Conservation (phyloP, 1,284 basidiomycete species). For the Leccinum solheimii region DNA sequence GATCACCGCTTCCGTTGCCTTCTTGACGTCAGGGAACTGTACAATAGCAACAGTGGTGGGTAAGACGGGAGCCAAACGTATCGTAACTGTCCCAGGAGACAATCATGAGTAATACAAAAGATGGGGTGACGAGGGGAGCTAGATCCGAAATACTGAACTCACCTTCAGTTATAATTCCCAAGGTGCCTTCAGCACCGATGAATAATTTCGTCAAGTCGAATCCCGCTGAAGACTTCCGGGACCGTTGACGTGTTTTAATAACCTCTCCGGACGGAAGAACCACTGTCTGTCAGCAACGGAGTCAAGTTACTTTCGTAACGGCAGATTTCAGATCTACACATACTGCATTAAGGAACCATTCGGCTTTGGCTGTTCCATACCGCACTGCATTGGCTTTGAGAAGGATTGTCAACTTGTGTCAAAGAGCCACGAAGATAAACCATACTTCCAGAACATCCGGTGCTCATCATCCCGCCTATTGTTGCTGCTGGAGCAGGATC, state of each 20-base stretch:
- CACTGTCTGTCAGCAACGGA: conserved; percentile 58
- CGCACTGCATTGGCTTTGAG: conserved; percentile 79
- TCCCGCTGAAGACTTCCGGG: conserved; percentile 89
- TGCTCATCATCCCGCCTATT: conserved; percentile 91
- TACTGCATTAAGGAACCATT: conserved; percentile 84
- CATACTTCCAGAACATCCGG: conserved; percentile 77
- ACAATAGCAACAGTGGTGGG: conserved; percentile 73
- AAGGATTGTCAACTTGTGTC: conserved; percentile 1
- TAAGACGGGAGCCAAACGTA: conserved; percentile 78
- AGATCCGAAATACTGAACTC: conserved; percentile 5
- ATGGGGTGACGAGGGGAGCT: neutral
- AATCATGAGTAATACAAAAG: conserved; percentile 1
- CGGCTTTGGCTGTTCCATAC: conserved; percentile 83
- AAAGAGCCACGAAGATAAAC: neutral
- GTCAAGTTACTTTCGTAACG: neutral
- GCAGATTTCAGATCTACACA: conserved; percentile 3
- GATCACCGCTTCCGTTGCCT: conserved; percentile 72
- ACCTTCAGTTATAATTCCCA: conserved; percentile 93
- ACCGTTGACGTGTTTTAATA: conserved; percentile 86
- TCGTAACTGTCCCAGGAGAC: conserved; percentile 53
- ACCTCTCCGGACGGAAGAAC: conserved; percentile 90
- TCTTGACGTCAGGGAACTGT: conserved; percentile 65
- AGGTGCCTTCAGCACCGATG: conserved; percentile 92
- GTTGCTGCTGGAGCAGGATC: conserved; percentile 82
- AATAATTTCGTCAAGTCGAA: conserved; percentile 92